Percentiles rank a stretch among this genome's conserved stretches.
Conservation (phyloP, 2,329 filamentous ascomycete species). For the Diplodia seriata region DNA sequence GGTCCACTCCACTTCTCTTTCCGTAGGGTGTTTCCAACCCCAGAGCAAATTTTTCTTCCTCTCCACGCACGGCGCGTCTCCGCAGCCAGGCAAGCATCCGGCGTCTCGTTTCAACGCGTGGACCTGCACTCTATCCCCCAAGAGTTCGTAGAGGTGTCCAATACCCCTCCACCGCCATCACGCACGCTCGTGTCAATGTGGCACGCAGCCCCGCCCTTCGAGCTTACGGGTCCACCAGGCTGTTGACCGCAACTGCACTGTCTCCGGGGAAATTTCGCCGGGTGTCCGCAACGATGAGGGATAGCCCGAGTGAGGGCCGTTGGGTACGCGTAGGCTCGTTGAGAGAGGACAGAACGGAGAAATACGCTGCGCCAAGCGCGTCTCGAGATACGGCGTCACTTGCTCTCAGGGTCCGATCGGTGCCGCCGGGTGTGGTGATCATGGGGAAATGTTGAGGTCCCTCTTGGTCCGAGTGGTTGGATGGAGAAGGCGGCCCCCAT, state of each 20-base stretch:
- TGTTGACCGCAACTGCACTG: background rate
- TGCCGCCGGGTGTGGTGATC: constrained; percentile 2
- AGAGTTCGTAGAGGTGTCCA: background rate
- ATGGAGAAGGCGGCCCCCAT: background rate
- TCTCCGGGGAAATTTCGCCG: background rate
- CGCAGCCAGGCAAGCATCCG: background rate
- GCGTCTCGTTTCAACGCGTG: background rate
- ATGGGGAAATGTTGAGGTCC: constrained; percentile 8
- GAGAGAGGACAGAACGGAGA: background rate
- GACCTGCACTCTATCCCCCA: background rate
- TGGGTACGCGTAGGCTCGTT: background rate
- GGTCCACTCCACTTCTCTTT: background rate
- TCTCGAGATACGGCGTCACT: constrained; percentile 4
- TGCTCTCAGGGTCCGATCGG: constrained; percentile 1
- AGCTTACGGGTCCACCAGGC: background rate
- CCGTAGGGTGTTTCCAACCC: background rate
- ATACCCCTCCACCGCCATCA: background rate
- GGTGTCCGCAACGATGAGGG: background rate
- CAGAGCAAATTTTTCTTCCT: background rate
- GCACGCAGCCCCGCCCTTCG: constrained; percentile 1
- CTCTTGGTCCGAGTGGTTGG: background rate
- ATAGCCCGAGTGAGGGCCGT: background rate
- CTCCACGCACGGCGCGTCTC: background rate
- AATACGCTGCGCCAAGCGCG: background rate
- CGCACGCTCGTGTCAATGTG: constrained; percentile 2